These are phyloP conservation scores for Nitzschia sp. DNA, from an alignment of 108 stramenopile species.

Conservation along the genomic window DNA sequence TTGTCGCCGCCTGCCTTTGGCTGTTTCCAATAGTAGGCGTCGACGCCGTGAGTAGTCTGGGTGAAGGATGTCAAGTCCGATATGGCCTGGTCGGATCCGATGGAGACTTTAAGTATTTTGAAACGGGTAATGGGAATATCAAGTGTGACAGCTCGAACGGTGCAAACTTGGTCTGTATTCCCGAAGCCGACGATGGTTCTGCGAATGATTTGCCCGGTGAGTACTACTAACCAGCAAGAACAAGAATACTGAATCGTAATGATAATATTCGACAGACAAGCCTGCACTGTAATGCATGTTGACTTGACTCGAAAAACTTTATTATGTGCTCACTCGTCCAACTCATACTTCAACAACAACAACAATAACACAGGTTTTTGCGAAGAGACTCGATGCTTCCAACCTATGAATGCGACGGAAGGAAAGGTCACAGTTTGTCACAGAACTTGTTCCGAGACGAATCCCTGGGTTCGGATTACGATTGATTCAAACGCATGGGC, in stretches of 20 bases:
- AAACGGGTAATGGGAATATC: neutral
- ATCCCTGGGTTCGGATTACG: neutral
- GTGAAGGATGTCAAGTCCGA: neutral
- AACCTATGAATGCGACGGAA: neutral
- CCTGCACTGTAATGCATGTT: too few species aligned
- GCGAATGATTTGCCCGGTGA: neutral
- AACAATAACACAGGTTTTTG: too few species aligned
- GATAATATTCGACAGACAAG: too few species aligned
- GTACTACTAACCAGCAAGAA: too few species aligned
- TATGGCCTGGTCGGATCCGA: neutral
- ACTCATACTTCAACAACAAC: too few species aligned
- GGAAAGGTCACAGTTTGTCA: neutral
- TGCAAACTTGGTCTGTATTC: neutral
- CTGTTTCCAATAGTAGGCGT: too few species aligned
- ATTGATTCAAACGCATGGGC: neutral
- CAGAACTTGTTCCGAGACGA: slow-evolving; percentile 2
- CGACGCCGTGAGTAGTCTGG: too few species aligned
- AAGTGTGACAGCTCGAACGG: slow-evolving; percentile 1
- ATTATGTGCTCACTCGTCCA: too few species aligned
- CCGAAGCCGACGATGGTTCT: neutral
- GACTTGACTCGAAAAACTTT: too few species aligned
- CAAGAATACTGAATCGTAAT: too few species aligned
- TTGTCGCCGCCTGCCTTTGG: too few species aligned
- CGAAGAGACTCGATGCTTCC: neutral
- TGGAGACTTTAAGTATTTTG: neutral